These are phyloP conservation scores for Ustilago lituana DNA, from an alignment of 1,284 basidiomycete species.

Conservation along the genomic window DNA sequence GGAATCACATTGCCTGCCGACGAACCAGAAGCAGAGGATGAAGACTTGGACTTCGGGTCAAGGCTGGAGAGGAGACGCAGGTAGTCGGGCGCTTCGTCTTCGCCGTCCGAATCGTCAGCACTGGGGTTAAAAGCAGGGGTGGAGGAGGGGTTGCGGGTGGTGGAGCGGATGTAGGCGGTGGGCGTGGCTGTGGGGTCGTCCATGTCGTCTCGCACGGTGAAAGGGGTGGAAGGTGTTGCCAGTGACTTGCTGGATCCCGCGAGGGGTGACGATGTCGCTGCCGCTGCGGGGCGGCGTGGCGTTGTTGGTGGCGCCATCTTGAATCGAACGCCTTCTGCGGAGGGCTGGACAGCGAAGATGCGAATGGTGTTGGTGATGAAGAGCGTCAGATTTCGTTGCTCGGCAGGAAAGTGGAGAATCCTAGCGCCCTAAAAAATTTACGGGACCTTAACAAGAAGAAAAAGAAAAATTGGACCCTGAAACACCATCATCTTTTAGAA, in stretches of 20 bases:
- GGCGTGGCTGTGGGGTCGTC: slow-evolving; percentile 31
- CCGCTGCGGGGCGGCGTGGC: slow-evolving; percentile 2
- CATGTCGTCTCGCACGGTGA: slow-evolving; percentile 17
- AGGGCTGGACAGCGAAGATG: neutral
- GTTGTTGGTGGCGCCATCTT: slow-evolving; percentile 12
- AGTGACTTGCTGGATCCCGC: neutral
- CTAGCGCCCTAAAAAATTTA: too few relatives aligned
- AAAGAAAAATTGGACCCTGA: slow-evolving; percentile 26
- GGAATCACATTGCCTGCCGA: slow-evolving; percentile 47
- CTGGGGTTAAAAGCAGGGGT: neutral
- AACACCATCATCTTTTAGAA: neutral
- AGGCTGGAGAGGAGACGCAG: slow-evolving; percentile 37
- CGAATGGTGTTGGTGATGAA: neutral
- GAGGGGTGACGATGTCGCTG: neutral
- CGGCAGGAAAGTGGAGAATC: too few relatives aligned
- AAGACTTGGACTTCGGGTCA: slow-evolving; percentile 23
- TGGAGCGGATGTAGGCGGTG: slow-evolving; percentile 11
- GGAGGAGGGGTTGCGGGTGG: neutral
- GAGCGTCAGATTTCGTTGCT: too few relatives aligned
- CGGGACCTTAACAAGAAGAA: too few relatives aligned
- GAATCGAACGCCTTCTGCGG: neutral
- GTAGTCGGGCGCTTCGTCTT: slow-evolving; percentile 50
- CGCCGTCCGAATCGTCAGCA: slow-evolving; percentile 30
- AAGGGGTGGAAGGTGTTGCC: slow-evolving; percentile 7
- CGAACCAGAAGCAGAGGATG: neutral